These are phyloP conservation scores for Phytophthora sansomeana DNA, from an alignment of 352 stramenopile genomes.

Conservation along the genomic window DNA sequence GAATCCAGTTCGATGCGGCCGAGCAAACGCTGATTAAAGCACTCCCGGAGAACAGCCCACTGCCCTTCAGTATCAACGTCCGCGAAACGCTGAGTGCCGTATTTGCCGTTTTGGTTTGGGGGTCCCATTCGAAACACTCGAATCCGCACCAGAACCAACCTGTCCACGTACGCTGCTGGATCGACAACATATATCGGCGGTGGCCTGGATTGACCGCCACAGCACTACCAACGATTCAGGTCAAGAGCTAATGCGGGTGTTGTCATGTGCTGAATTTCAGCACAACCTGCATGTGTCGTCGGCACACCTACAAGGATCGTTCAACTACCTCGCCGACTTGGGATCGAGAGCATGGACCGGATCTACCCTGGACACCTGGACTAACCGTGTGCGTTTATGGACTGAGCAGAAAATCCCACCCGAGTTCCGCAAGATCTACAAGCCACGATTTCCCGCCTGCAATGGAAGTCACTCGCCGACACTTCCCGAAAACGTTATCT, in stretches of 20 bases:
- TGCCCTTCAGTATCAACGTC: slow-evolving; percentile 15
- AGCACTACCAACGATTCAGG: background rate
- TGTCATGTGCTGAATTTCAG: slow-evolving; percentile 2
- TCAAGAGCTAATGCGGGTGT: slow-evolving; percentile 7
- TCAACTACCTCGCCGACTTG: slow-evolving; percentile 6
- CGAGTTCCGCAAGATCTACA: slow-evolving; percentile 20
- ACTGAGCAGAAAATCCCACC: slow-evolving; percentile 8
- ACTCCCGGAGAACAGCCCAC: background rate
- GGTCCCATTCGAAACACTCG: background rate
- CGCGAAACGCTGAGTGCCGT: slow-evolving; percentile 11
- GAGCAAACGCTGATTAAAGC: background rate
- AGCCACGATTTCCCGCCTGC: background rate
- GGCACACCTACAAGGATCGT: slow-evolving; percentile 3
- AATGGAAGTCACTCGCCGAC: slow-evolving; percentile 18
- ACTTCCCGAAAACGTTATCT: slow-evolving; percentile 13
- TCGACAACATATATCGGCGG: slow-evolving; percentile 11
- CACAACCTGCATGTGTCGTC: slow-evolving; percentile 5
- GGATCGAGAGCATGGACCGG: slow-evolving; percentile 14
- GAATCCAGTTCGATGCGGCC: slow-evolving; percentile 10
- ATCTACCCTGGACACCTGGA: background rate
- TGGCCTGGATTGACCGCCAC: slow-evolving; percentile 12
- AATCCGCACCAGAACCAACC: background rate
- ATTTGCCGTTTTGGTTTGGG: slow-evolving; percentile 1
- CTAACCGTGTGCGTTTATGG: slow-evolving; percentile 14
- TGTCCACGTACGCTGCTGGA: slow-evolving; percentile 16